Conservation (phyloP, 257 asterid genomes). For the Solanum gandarillasii region DNA sequence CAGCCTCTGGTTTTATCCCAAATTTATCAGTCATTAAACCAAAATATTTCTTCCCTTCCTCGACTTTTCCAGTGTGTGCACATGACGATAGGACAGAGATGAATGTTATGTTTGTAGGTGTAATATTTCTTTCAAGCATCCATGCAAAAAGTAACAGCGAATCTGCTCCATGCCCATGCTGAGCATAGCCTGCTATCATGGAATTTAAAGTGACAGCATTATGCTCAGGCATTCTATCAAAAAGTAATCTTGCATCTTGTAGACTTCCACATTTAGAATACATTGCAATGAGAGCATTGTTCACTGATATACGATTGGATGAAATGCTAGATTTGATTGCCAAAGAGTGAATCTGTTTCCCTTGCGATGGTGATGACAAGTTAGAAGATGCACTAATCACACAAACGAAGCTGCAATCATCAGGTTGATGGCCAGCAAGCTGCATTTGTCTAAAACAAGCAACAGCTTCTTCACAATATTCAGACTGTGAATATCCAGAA, state of each 20-base stretch:
- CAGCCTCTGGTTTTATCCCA: constrained; percentile 40
- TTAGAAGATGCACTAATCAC: constrained; percentile 47
- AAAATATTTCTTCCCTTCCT: constrained; percentile 53
- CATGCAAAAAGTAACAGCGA: constrained; percentile 34
- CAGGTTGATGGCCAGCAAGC: constrained; percentile 44
- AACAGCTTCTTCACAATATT: constrained; percentile 49
- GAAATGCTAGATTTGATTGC: constrained; percentile 43
- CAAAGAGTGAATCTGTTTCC: constrained; percentile 61
- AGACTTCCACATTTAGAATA: constrained; percentile 68
- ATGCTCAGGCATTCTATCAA: constrained; percentile 47
- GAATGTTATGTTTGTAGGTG: constrained; percentile 59
- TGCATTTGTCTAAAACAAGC: constrained; percentile 57
- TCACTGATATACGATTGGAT: constrained; percentile 37
- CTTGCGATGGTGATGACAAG: constrained; percentile 54
- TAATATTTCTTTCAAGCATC: constrained; percentile 31
- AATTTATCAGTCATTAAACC: constrained; percentile 40
- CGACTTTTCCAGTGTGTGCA: constrained; percentile 60
- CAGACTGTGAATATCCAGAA: constrained; percentile 51
- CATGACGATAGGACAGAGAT: constrained; percentile 71
- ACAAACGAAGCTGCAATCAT: constrained; percentile 67
- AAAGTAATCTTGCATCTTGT: constrained; percentile 44
- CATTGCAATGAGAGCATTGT: constrained; percentile 62
- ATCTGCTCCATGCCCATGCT: constrained; percentile 56
- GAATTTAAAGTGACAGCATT: constrained; percentile 55
- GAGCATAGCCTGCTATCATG: constrained; percentile 70